A percentile compares a stretch with the other conserved stretches of the same genome.
Evolutionary conservation across 106 monocot genomes (phyloP).

Genomic region (Acorus gramineus): DNA sequence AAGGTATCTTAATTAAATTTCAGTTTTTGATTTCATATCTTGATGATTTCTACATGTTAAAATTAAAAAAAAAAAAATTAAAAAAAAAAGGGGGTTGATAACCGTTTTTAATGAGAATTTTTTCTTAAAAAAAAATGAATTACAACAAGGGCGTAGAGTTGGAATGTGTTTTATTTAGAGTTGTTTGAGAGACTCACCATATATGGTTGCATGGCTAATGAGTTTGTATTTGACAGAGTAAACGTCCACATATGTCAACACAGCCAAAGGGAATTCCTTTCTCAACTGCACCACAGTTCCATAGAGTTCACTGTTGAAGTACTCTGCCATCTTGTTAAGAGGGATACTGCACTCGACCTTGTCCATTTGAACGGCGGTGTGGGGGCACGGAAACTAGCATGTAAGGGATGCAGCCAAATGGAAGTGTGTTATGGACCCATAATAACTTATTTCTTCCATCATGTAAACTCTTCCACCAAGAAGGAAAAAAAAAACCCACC

Average conservation of each 20-base stretch:
- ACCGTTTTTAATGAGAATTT: too few relatives aligned
- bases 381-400: constrained; percentile 21
- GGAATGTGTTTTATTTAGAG: too few relatives aligned
- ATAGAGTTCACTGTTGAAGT: constrained; percentile 62
- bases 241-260: constrained; percentile 82
- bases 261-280: constrained; percentile 43
- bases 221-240: constrained; percentile 69
- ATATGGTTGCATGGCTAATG: constrained; percentile 36
- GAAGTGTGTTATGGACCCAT: constrained; percentile 96
- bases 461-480: constrained; percentile 39
- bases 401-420: constrained; percentile 80
- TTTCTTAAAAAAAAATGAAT: too few relatives aligned
- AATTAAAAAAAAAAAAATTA: too few relatives aligned
- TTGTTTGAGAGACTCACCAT: constrained; percentile 26
- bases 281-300: constrained; percentile 49
- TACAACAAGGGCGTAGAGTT: too few relatives aligned
- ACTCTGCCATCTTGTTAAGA: constrained; percentile 59
- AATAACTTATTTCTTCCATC: constrained; percentile 54
- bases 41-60: too few relatives aligned
- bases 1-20: too few relatives aligned
- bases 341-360: constrained; percentile 39
- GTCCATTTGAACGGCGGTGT: constrained; percentile 28
- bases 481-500: too few relatives aligned
- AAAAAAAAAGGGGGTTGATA: too few relatives aligned
- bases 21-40: too few relatives aligned